Conservation (phyloP, 2,329 filamentous ascomycete genomes). For the Cordyceps farinosa region DNA sequence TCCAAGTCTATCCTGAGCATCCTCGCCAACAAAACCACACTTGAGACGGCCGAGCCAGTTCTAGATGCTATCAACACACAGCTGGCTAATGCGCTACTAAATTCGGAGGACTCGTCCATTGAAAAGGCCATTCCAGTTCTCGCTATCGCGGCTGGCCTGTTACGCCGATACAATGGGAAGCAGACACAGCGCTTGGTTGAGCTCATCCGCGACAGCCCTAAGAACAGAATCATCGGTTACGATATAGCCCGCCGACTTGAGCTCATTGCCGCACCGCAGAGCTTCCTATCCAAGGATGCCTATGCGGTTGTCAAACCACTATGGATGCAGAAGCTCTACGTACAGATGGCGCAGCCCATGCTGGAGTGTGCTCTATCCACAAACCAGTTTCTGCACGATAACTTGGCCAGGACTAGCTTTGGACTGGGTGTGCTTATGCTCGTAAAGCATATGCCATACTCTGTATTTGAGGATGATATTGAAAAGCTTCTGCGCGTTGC, state of each 20-base stretch:
- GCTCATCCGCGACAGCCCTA: conserved; percentile 35
- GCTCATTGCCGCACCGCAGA: conserved; percentile 39
- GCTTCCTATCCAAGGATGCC: conserved; percentile 37
- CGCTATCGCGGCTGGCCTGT: conserved; percentile 36
- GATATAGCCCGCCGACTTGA: conserved; percentile 42
- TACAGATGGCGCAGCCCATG: conserved; percentile 44
- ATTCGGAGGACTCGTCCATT: conserved; percentile 14
- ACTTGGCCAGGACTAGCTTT: conserved; percentile 36
- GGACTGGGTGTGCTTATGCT: conserved; percentile 47
- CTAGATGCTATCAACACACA: conserved; percentile 28
- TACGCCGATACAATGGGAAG: conserved; percentile 37
- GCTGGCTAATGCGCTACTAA: conserved; percentile 22
- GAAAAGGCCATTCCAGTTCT: conserved; percentile 33
- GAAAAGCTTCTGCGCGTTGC: conserved; percentile 46
- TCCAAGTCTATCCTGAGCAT: conserved; percentile 38
- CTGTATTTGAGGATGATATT: conserved; percentile 51
- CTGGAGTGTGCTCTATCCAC: conserved; percentile 36
- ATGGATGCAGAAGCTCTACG: conserved; percentile 49
- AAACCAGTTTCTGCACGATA: conserved; percentile 22
- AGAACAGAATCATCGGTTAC: conserved; percentile 33
- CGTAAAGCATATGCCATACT: conserved; percentile 47
- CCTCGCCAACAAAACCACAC: conserved; percentile 44
- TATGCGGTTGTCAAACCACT: conserved; percentile 44
- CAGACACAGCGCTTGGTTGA: conserved; percentile 33
- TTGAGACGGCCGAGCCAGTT: conserved; percentile 31